Conservation (phyloP, 805 yeast genomes). For the Blastobotrys peoriensis region DNA sequence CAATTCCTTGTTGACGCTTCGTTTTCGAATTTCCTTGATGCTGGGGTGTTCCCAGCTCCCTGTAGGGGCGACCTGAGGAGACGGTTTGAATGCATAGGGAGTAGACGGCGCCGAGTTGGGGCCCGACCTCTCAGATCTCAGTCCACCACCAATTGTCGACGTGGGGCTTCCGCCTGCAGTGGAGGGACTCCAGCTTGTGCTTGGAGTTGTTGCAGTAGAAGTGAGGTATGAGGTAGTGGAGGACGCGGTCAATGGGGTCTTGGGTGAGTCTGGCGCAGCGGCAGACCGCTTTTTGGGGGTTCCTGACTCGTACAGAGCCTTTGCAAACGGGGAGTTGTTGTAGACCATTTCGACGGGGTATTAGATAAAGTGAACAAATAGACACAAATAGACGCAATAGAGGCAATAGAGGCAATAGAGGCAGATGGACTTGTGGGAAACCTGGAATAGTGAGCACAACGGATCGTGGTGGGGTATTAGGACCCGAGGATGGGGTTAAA, state of each 20-base stretch:
- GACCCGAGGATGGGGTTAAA: too few species aligned
- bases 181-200: slow-evolving; percentile 4
- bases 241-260: neutral
- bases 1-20: slow-evolving; percentile 39
- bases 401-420: too few species aligned
- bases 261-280: slow-evolving; percentile 1
- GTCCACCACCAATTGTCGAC: neutral
- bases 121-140: neutral
- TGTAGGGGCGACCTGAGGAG: slow-evolving; percentile 17
- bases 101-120: slow-evolving; percentile 3
- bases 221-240: neutral
- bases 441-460: too few species aligned
- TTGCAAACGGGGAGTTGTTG: slow-evolving; percentile 18
- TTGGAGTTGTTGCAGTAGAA: neutral
- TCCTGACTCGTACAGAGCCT: slow-evolving; percentile 17
- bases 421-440: too few species aligned
- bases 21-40: slow-evolving; percentile 25
- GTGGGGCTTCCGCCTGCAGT: neutral
- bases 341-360: slow-evolving; percentile 10
- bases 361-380: too few species aligned
- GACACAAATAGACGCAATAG: too few species aligned
- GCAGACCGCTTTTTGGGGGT: slow-evolving; percentile 10
- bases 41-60: slow-evolving; percentile 24
- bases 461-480: too few species aligned
- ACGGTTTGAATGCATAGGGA: slow-evolving; percentile 16